Evolutionary conservation across 2,329 filamentous ascomycete genomes (phyloP).

Genomic region (Venturia aucupariae): DNA sequence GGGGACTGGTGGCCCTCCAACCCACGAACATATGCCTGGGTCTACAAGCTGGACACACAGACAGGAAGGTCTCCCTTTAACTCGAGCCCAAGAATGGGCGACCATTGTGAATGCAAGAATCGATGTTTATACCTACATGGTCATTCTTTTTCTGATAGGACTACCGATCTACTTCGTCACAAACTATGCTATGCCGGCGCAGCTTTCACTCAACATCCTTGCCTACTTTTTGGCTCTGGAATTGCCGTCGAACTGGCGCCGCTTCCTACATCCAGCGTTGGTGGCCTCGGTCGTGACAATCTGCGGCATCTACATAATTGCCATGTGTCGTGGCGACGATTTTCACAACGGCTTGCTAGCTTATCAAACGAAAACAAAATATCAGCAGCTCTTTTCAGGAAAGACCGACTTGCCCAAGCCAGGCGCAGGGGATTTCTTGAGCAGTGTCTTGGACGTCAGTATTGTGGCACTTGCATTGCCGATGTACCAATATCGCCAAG

Average conservation of each 20-base stretch:
- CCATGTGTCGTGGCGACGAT: slow-evolving; percentile 33
- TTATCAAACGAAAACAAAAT: slow-evolving; percentile 46
- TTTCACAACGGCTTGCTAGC: slow-evolving; percentile 35
- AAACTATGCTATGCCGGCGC: slow-evolving; percentile 41
- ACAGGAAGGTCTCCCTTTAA: slow-evolving; percentile 36
- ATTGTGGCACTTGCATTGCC: slow-evolving; percentile 52
- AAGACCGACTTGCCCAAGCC: slow-evolving; percentile 27
- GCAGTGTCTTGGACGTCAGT: slow-evolving; percentile 46
- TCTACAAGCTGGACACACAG: slow-evolving; percentile 16
- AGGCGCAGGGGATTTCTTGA: slow-evolving; percentile 49
- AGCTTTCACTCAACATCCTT: slow-evolving; percentile 42
- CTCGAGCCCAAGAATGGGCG: slow-evolving; percentile 44
- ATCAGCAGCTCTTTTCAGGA: slow-evolving; percentile 46
- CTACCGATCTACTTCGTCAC: slow-evolving; percentile 46
- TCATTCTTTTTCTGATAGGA: slow-evolving; percentile 40
- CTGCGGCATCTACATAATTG: slow-evolving; percentile 45
- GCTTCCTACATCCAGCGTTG: slow-evolving; percentile 50
- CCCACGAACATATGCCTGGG: background rate
- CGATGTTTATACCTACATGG: slow-evolving; percentile 37
- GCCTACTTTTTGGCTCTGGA: slow-evolving; percentile 43
- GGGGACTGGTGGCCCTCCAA: slow-evolving; percentile 21
- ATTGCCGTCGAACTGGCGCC: slow-evolving; percentile 40
- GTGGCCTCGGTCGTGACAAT: slow-evolving; percentile 46
- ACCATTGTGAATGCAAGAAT: slow-evolving; percentile 37
- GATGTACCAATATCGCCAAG: slow-evolving; percentile 51